Evolutionary conservation across 169 alveolate species (phyloP).

Genomic region (Eimeria maxima): DNA sequence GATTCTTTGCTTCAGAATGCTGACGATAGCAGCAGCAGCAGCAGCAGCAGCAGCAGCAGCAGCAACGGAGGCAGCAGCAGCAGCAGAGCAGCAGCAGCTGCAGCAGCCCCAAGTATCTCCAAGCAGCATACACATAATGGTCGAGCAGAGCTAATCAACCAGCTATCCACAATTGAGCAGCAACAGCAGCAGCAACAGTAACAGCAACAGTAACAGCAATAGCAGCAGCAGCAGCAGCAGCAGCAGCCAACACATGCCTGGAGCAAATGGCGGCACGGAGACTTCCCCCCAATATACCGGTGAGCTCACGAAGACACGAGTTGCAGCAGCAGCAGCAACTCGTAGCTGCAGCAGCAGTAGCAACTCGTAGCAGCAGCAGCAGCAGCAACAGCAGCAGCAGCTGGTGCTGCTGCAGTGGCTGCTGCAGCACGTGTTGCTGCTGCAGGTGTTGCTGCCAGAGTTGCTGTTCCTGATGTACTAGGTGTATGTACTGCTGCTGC

Average conservation of each 20-base stretch:
- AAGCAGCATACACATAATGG: background rate
- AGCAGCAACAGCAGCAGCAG: too few species aligned
- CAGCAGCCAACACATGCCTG: background rate
- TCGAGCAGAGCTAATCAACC: too few species aligned
- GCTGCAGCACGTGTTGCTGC: too few species aligned
- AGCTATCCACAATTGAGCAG: background rate
- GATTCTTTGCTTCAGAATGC: background rate
- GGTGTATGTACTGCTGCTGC: background rate
- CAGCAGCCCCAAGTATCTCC: background rate
- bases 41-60: background rate
- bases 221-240: slow-evolving; percentile 6
- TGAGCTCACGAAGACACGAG: background rate
- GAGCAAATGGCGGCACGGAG: background rate
- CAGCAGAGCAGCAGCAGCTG: background rate
- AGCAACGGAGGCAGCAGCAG: background rate
- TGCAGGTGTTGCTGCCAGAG: too few species aligned
- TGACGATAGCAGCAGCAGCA: background rate
- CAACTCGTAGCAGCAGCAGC: background rate
- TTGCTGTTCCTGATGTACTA: background rate
- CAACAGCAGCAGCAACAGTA: background rate
- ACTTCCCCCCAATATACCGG: background rate
- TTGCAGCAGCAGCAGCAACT: too few species aligned
- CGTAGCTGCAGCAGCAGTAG: background rate
- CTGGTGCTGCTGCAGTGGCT: too few species aligned
- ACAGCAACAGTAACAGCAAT: background rate